These are phyloP conservation scores for Cucumis melo DNA, from an alignment of 306 rosid genomes.

Conservation along the genomic window DNA sequence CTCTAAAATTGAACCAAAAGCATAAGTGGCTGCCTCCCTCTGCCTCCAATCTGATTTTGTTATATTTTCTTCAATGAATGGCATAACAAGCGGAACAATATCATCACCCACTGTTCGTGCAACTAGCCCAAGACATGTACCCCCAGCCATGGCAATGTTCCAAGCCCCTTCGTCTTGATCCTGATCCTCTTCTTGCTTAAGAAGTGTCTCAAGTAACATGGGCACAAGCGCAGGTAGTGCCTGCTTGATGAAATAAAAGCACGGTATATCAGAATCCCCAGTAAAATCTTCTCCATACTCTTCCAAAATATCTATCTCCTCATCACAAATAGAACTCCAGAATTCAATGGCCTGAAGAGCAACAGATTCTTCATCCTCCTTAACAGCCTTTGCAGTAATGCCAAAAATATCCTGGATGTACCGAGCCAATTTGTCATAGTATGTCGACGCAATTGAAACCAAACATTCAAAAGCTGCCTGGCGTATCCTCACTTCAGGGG, in stretches of 20 bases:
- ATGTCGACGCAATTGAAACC: constrained; percentile 82
- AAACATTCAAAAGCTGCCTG: constrained; percentile 88
- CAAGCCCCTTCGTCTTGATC: constrained; percentile 98
- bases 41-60: constrained; percentile 89
- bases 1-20: constrained; percentile 88
- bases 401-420: constrained; percentile 71
- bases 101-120: constrained; percentile 92
- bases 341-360: constrained; percentile 90
- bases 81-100: constrained; percentile 84
- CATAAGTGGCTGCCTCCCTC: constrained; percentile 91
- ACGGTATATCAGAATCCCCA: constrained; percentile 71
- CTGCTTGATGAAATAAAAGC: constrained; percentile 75
- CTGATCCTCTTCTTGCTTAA: constrained; percentile 90
- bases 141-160: constrained; percentile 99
- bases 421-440: constrained; percentile 70
- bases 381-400: constrained; percentile 84
- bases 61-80: constrained; percentile 82
- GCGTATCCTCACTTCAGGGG: constrained; percentile 64
- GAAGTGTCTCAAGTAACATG: constrained; percentile 66
- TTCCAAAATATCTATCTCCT: constrained; percentile 82
- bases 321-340: constrained; percentile 95
- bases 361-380: constrained; percentile 84
- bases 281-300: constrained; percentile 78
- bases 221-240: constrained; percentile 84
- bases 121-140: constrained; percentile 86